Percentiles rank a stretch among this genome's conserved stretches.
Evolutionary conservation across 352 stramenopile species (phyloP).

Genomic region (Phytophthora meadii): DNA sequence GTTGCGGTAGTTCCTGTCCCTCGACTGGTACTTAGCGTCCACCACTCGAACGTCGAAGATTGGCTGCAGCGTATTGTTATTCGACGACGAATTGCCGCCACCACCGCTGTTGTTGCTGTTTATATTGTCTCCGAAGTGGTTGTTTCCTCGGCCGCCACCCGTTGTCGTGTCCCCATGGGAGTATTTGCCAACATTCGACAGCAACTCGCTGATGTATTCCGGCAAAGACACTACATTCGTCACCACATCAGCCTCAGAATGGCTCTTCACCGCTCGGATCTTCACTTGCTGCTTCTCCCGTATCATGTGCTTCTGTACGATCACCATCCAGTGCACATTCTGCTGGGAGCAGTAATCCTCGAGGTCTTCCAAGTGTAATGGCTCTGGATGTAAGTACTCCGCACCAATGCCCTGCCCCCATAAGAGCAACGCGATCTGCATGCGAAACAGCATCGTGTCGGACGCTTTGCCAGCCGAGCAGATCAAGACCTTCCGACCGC

Average conservation of each 20-base stretch:
- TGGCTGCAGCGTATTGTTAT: conserved; percentile 46
- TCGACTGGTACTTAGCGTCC: conserved; percentile 71
- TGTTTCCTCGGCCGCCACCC: conserved; percentile 32
- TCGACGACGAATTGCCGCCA: conserved; percentile 12
- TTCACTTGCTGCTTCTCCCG: conserved; percentile 88
- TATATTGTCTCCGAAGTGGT: conserved; percentile 33
- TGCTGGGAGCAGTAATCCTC: conserved; percentile 85
- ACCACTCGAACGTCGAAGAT: conserved; percentile 84
- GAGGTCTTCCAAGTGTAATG: conserved; percentile 79
- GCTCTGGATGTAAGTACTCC: conserved; percentile 87
- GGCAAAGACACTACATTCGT: conserved; percentile 68
- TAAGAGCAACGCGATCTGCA: conserved; percentile 82
- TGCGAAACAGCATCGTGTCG: conserved; percentile 76
- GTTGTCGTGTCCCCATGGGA: conserved; percentile 22
- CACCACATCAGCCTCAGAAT: conserved; percentile 71
- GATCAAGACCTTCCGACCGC: conserved; percentile 68
- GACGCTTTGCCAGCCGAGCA: conserved; percentile 79
- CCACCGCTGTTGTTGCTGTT: conserved; percentile 26
- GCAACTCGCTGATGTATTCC: conserved; percentile 67
- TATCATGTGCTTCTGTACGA: conserved; percentile 87
- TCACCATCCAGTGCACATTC: conserved; percentile 84
- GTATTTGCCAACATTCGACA: conserved; percentile 35
- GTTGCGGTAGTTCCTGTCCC: conserved; percentile 59
- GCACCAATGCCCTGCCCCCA: conserved; percentile 77
- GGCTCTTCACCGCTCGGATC: conserved; percentile 75